phyloP scores from a whole-genome alignment of 768 basidiomycete genomes.

The Cubamyces lactineus region DNA sequence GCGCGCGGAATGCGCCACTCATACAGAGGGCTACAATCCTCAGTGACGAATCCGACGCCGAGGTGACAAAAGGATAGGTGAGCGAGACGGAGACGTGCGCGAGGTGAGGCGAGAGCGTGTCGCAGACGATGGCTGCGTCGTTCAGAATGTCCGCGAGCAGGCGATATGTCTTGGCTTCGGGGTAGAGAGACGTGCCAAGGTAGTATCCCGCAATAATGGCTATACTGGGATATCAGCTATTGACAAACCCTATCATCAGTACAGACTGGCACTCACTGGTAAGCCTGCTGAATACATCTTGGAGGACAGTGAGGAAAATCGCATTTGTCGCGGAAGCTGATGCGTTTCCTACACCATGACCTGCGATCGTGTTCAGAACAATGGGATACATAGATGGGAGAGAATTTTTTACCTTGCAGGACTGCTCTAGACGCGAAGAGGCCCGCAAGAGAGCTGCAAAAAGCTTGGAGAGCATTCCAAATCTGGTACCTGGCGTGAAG shows the following conservation, averaged over 20 bases:
- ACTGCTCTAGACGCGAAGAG: slow-evolving; percentile 68
- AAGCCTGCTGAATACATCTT: slow-evolving; percentile 64
- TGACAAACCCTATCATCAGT: not conserved
- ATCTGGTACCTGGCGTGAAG: slow-evolving; percentile 57
- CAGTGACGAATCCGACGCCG: slow-evolving; percentile 39
- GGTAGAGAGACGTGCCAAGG: slow-evolving; percentile 64
- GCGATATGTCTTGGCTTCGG: slow-evolving; percentile 73
- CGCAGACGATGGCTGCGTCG: slow-evolving; percentile 60
- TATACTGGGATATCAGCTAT: slow-evolving; percentile 28
- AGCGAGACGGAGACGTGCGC: slow-evolving; percentile 36
- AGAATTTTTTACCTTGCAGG: slow-evolving; percentile 53
- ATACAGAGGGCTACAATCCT: slow-evolving; percentile 57
- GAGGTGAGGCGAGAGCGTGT: slow-evolving; percentile 61
- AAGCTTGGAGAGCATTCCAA: slow-evolving; percentile 68
- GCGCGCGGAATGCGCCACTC: slow-evolving; percentile 58
- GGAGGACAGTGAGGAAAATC: slow-evolving; percentile 63
- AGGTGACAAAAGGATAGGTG: slow-evolving; percentile 39
- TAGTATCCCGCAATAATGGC: slow-evolving; percentile 66
- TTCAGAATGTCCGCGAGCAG: slow-evolving; percentile 69
- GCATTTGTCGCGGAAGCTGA: slow-evolving; percentile 69
- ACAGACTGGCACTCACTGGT: slow-evolving; percentile 51
- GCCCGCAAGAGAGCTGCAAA: slow-evolving; percentile 67
- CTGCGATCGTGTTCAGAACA: slow-evolving; percentile 34
- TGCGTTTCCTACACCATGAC: slow-evolving; percentile 71
- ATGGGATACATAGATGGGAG: not conserved